Evolutionary conservation across 495 filamentous ascomycete genomes (phyloP), one percentile per base, ranked within the genome.

Genomic region (Rhizodiscina lignyota): DNA sequence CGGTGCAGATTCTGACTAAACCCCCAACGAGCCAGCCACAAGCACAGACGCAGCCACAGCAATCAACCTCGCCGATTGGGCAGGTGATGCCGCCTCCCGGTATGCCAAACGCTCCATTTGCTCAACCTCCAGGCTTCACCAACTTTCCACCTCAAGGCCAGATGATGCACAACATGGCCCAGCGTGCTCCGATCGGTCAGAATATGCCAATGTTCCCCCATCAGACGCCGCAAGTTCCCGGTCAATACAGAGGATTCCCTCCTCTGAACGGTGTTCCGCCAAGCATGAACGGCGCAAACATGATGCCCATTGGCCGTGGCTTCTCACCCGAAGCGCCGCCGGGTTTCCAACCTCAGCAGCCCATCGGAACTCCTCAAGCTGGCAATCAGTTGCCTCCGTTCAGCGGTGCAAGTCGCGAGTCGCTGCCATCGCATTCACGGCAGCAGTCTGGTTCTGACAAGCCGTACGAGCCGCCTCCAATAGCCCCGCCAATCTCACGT

Each of bases 401-500:
- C 10, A 59, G 54, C 35, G 48, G 47, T 20, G 44, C 49, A 31
- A 29, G 42, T 21, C 47, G 43, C 4, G 52, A 55, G 24, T 41
- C 51, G 22, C 52, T 55, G 28, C 51, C 69, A 26, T 38, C 60
- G 4, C 75, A 79, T 52, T 73, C 72, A 17, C 54, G 72, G 50
- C 72, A 77, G 32, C 58, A 60, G 2, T 79, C 74, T 4, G 59
- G 47, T 15, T 75, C 74, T 5, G 69, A 65, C 40, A 70, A 35
- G 22, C 18, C 34, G 11, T 37, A 45, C 18, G 19, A 16, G 4
- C 31, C 41, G 0, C n/a, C n/a, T n/a, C n/a, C n/a, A n/a, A 60
- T 51, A 26, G 51, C 61, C 29, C 78, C 83, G 41, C 77, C 79
- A 1, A 79, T 86, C 36, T 64, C 70, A 18, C 72, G 80, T 20